These are phyloP conservation scores for Linderniella brevidens DNA, from an alignment of 257 asterid species.

Conservation along the genomic window DNA sequence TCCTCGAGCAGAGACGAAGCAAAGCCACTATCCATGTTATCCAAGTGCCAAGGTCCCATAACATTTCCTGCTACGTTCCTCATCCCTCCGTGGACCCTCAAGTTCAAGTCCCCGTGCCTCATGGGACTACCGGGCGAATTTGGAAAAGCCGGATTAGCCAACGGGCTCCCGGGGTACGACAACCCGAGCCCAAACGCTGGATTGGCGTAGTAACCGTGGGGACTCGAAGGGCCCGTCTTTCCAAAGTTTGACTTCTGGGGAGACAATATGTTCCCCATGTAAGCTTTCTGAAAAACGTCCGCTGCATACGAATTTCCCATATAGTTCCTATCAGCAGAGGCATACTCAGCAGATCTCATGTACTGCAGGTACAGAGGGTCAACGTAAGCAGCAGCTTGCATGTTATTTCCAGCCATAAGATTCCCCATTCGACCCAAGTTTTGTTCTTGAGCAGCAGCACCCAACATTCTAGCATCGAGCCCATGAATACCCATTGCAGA, in stretches of 20 bases:
- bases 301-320: conserved; percentile 55
- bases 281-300: conserved; percentile 82
- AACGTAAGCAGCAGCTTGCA: conserved; percentile 27
- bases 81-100: not conserved
- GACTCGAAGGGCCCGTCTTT: not conserved
- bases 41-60: conserved; percentile 1
- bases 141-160: not conserved
- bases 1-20: not conserved
- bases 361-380: conserved; percentile 50
- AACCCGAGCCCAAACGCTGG: conserved; percentile 1
- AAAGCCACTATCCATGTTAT: conserved; percentile 1
- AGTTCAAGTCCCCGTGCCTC: not conserved
- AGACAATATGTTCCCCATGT: conserved; percentile 44
- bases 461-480: conserved; percentile 24
- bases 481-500: conserved; percentile 31
- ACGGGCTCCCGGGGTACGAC: not conserved
- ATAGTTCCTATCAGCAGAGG: conserved; percentile 15
- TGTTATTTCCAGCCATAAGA: conserved; percentile 23
- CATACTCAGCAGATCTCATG: conserved; percentile 26
- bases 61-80: not conserved
- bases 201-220: conserved; percentile 1
- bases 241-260: conserved; percentile 58
- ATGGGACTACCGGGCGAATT: not conserved
- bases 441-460: conserved; percentile 37
- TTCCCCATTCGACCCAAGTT: conserved; percentile 31